Evolutionary conservation across 75 land plant species (phyloP).

Genomic region (Sequoiadendron giganteum): DNA sequence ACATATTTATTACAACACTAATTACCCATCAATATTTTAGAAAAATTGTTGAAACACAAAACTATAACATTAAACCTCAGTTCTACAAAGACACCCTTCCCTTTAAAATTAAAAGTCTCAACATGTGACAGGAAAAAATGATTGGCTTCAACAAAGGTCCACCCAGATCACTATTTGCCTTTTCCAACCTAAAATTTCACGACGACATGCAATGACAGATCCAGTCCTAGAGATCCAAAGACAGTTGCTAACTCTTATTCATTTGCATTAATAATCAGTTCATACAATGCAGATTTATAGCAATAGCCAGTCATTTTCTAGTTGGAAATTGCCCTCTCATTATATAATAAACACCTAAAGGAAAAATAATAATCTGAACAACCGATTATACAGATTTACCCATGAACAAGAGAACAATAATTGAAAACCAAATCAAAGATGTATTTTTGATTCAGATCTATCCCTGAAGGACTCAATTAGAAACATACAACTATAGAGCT

Average conservation of each 20-base stretch:
- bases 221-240: neutral
- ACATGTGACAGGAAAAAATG: neutral
- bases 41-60: neutral
- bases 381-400: neutral
- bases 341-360: neutral
- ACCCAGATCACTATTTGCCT: neutral
- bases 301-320: neutral
- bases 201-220: neutral
- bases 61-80: neutral
- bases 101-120: neutral
- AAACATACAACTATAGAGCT: neutral
- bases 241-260: neutral
- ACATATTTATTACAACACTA: neutral
- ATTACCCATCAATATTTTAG: neutral
- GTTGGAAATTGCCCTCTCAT: neutral
- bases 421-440: neutral
- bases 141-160: neutral
- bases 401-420: neutral
- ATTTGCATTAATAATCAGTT: neutral
- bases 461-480: neutral
- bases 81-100: neutral
- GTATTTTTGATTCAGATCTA: neutral
- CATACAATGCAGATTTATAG: neutral
- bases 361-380: neutral
- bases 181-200: neutral